Base-by-base conservation (phyloP, 2,329 filamentous ascomycete species). In the Cordyceps fumosorosea region DNA sequence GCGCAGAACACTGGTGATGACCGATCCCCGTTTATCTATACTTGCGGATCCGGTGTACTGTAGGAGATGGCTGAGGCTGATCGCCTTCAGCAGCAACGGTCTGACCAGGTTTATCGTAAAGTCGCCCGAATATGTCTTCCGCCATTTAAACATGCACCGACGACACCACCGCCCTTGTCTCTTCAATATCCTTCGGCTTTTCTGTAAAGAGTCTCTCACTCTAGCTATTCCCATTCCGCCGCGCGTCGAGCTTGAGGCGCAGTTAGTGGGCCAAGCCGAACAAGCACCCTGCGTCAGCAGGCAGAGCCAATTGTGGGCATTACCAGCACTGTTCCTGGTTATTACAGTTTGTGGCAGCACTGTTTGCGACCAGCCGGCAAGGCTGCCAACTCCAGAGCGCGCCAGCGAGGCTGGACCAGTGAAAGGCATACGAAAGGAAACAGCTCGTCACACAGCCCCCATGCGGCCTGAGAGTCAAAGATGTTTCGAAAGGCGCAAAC, bases 161-260 rank as follows among this genome's bases (percentile, higher is more conserved):
- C 42, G n/a, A 55, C 20, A 40, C 10, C 22, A 18, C 32, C 11
- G 34, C 51, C n/a, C 34, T 29, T 14, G 4, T 5, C 12, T 44
- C 18, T 29, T 29, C 8, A 4, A 7, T 44, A 44, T 11, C 34
- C 11, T 37, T 37, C 3, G 34, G 34, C 34, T 37, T 37, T 29
- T 29, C 29, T 3, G 26, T 29, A 12, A 2, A 34, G 34, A 20
- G 11, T 8, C 11, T n/a, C n/a, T 6, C 20, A 12, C 24, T 57
- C 24, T 12, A 20, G 3, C 37, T 48, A 20, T 47, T 47, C 52
- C 2, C 20, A 24, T 22, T 37, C 47, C 45, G 56, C 56, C 56
- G 34, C 47, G 56, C 56, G 56, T 59, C 47, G 47, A 59, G 34
- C 47, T 24, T 44, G 56, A 50, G 56, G 56, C 47, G 56, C 56